Evolutionary conservation across 1,284 basidiomycete genomes (phyloP), one percentile per base, ranked within the genome.

Genomic region (Trametes hirsuta): DNA sequence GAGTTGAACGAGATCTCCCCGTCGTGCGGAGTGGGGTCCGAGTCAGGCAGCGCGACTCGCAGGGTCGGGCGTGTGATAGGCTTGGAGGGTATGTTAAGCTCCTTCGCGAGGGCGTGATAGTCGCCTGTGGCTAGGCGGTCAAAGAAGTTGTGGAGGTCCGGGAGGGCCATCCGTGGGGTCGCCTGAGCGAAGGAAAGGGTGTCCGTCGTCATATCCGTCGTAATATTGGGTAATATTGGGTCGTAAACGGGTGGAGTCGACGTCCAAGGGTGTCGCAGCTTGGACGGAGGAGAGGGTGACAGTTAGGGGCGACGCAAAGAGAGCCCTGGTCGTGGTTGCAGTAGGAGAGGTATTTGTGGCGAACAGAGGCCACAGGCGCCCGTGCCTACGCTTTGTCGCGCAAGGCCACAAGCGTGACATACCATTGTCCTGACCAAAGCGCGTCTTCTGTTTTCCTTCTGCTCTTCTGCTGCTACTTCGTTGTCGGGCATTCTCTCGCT

Each of bases 111-210:
- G 15, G 21, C 30, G 42, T 61, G 53, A 40, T 63, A 65, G 53
- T 65, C 64, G 24, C 64, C 61, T 51, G 64, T 59, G 45, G 64
- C 61, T n/a, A 65, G 41, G 21, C 64, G 64, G 56, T 62, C 64
- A 41, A 65, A 65, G 64, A 65, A 65, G 36, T 58, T 37, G 42
- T 55, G 64, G 36, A 63, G 45, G 47, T 58, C 54, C 12, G 45
- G 50, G 25, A 21, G 37, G 37, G 45, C 39, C 45, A 65, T 49
- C 46, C 24, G 39, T 34, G 55, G 35, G 2, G 37, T 21, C n/a
- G 47, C 30, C 15, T 3, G 42, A 34, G 24, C 39, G 10, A 18
- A 8, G 30, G 30, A 30, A 30, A 8, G 9, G 10, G 45, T 50
- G 44, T 8, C 30, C 3, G 48, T 48, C 36, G 49, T 57, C 49